Evolutionary conservation across 192 early-diverging fungal species (phyloP), one percentile per base, ranked within the genome.

Genomic region (Linnemannia schmuckeri): DNA sequence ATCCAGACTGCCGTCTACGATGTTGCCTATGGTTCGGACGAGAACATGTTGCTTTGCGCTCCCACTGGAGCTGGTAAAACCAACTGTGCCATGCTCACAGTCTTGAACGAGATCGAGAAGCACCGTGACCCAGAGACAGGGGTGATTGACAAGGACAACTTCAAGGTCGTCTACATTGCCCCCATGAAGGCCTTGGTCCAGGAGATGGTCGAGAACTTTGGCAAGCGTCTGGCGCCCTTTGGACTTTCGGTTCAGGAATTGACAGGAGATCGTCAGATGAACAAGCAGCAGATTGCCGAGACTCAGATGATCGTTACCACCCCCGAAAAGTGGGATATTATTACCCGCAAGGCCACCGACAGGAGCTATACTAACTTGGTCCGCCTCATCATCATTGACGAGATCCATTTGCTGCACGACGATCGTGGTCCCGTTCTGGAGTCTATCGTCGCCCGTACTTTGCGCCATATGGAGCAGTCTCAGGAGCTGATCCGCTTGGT

Each of bases 171-270:
- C 55, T 99, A 99, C 89, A 95, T 99, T 89, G 98, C 98, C 18
- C 98, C 98, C 22, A 99, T 99, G 98, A 99, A 99, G 83, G 98
- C 98, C 12, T 91, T 99, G 74, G 98, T 99, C n/a, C 94, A 96
- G 61, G 98, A 99, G 93, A 97, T 99, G 96, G 97, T 98, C 12
- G 95, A 94, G 27, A 97, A 97, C 82, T 98, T 99, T 85, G 86
- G 90, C 27, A 82, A 78, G 44, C 93, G 98, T 30, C 89, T 99
- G 33, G 88, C 91, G 69, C 89, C 92, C 22, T 96, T 94, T 82
- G 97, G 97, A 18, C 89, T 99, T 37, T 95, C 91, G 42, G 98
- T 99, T n/a, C 95, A 97, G 10, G 98, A 99, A 91, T 92, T 99
- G 70, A 99, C 98, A 27, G 98, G 98, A 88, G 98, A 99, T 92